Evolutionary conservation across 306 rosid species (phyloP).

Genomic region (Vachellia collinsii): DNA sequence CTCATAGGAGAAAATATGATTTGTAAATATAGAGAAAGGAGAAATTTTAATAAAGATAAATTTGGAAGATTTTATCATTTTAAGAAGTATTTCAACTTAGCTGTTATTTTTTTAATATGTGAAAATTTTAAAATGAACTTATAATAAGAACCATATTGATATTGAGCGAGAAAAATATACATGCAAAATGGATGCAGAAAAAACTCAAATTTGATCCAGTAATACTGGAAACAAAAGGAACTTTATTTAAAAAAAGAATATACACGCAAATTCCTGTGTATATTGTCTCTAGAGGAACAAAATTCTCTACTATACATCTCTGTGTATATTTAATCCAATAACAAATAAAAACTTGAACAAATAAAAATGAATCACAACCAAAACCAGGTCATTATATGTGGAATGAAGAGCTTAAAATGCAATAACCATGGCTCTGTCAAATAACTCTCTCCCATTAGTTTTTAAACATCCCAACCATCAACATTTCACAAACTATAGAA

Average conservation of each 20-base stretch:
- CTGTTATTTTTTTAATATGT: no score
- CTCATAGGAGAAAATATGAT: no score
- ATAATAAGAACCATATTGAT: no score
- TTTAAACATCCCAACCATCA: conserved; percentile 60
- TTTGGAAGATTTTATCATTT: no score
- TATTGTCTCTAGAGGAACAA: conserved; percentile 47
- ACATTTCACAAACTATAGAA: conserved; percentile 46
- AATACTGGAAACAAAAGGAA: background rate
- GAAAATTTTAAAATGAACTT: no score
- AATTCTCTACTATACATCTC: conserved; percentile 64
- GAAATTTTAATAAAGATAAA: no score
- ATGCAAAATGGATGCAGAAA: background rate
- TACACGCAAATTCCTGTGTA: conserved; percentile 41
- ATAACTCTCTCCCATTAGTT: conserved; percentile 56
- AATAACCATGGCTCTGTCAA: conserved; percentile 24
- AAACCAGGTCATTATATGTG: conserved; percentile 47
- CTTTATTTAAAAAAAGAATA: conserved; percentile 23
- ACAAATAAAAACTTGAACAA: conserved; percentile 38
- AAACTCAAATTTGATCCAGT: background rate
- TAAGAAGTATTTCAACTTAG: no score
- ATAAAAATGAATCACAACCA: conserved; percentile 51
- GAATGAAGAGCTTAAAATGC: conserved; percentile 33
- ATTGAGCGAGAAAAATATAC: no score
- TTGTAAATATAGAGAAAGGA: no score
- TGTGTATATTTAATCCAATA: conserved; percentile 46